Evolutionary conservation across 1,139 yeast species (phyloP), one percentile per base, ranked within the genome.

Genomic region (Taphrina deformans): DNA sequence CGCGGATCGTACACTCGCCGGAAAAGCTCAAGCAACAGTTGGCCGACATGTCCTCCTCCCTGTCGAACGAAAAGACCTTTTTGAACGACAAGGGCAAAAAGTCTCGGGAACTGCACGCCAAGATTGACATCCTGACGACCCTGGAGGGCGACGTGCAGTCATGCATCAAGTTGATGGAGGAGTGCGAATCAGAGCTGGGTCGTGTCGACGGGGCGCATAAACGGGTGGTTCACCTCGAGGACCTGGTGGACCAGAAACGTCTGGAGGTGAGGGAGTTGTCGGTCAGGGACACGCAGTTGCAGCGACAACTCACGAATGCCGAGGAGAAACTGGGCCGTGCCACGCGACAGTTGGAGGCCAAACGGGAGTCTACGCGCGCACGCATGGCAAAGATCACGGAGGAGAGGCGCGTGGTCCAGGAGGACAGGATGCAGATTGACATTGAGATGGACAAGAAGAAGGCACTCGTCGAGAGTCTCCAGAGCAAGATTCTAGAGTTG

Each of bases 1-100:
- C 82, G 35, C 87, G 86, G 70, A 79, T 86, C 14, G 81, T 83
- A 53, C 85, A 87, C 60, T 85, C 89, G 56, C 84, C 89, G 9
- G 82, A 81, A 31, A 81, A 82, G 35, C 77, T 88, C 18, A 79
- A 79, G 55, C 81, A 80, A 68, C 80, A 84, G 27, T 84, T 87
- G 31, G 77, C 79, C 10, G 88, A 86, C 67, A 79, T 88, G 75
- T 78, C 79, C 48, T 74, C 74, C n/a, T 80, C 83, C 14, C 77
- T 86, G 26, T 74, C 76, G 9, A 76, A 76, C 2, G 83, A 81
- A 67, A 79, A 80, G 62, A 73, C 74, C 1, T 75, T 76, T 7
- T 74, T 85, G 44, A 74, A 76, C 21, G 75, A 76, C 3, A 70
- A 84, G 24, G 88, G 86, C 68, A 70, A 73, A 21, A 80, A 82